These are phyloP conservation scores for Cryptococcus sp. DNA, from an alignment of 1,284 basidiomycete species.

Conservation along the genomic window DNA sequence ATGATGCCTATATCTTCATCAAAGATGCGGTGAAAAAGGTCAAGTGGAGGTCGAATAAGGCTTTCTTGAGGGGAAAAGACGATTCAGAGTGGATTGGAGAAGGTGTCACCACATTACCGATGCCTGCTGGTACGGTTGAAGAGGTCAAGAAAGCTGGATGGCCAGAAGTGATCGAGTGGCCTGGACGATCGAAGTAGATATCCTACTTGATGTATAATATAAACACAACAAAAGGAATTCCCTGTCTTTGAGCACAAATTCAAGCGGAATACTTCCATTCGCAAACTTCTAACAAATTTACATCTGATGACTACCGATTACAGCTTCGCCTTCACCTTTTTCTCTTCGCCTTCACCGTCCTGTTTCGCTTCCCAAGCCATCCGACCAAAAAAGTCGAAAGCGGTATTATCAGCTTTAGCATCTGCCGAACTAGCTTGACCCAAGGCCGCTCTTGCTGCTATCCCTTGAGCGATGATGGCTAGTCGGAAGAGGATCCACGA, in stretches of 20 bases:
- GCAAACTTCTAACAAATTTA: neutral
- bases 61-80: conserved; percentile 58
- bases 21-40: conserved; percentile 83
- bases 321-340: conserved; percentile 30
- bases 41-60: conserved; percentile 55
- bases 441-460: conserved; percentile 78
- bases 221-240: too few relatives aligned
- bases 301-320: conserved; percentile 7
- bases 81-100: conserved; percentile 77
- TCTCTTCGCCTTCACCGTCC: conserved; percentile 54
- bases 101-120: conserved; percentile 77
- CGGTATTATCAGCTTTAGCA: conserved; percentile 55
- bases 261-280: neutral
- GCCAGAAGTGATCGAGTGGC: conserved; percentile 44
- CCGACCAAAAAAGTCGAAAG: conserved; percentile 62
- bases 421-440: conserved; percentile 81
- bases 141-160: conserved; percentile 48
- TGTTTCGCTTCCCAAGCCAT: conserved; percentile 59
- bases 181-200: conserved; percentile 16
- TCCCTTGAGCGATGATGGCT: conserved; percentile 85
- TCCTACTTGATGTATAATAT: too few relatives aligned
- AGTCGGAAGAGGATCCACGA: conserved; percentile 53
- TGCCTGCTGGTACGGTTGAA: conserved; percentile 82
- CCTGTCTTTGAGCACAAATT: too few relatives aligned
- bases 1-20: conserved; percentile 58